Conservation (phyloP, 179 eudicot species). For the Amaranthus tricolor region DNA sequence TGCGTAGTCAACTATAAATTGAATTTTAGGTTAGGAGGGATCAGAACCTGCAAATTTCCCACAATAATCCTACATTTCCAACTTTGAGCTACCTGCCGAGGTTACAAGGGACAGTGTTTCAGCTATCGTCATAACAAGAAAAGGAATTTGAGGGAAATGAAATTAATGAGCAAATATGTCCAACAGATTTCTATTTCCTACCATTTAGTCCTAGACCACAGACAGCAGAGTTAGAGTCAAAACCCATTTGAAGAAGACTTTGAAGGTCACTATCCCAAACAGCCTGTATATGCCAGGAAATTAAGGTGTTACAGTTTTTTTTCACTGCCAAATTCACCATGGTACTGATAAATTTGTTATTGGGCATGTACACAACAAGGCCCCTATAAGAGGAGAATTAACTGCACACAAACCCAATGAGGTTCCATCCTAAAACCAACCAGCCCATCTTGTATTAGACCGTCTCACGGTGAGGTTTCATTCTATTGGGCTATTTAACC, state of each 20-base stretch:
- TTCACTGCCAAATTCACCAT: neutral
- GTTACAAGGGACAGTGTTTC: conserved; percentile 6
- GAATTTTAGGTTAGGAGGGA: conserved; percentile 26
- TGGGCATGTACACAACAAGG: too few relatives aligned
- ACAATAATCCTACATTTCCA: conserved; percentile 31
- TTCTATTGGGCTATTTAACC: too few relatives aligned
- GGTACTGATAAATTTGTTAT: neutral
- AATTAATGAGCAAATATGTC: neutral
- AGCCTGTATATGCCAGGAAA: conserved; percentile 38
- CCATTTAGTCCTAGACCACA: conserved; percentile 38
- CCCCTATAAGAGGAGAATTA: too few relatives aligned
- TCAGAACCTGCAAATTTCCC: conserved; percentile 25
- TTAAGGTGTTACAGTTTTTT: neutral
- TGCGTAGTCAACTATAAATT: conserved; percentile 19
- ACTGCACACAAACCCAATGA: too few relatives aligned
- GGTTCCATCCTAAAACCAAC: too few relatives aligned
- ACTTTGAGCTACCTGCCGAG: conserved; percentile 37
- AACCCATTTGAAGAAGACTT: conserved; percentile 73
- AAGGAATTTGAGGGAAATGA: neutral
- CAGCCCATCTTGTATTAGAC: too few relatives aligned
- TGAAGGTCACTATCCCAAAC: conserved; percentile 80
- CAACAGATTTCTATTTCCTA: neutral
- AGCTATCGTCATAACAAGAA: conserved; percentile 9
- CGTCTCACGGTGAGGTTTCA: too few relatives aligned
- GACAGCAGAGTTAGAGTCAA: conserved; percentile 33